Base-by-base conservation (phyloP, 2,329 filamentous ascomycete genomes). In the Paraconiothyrium sp. region DNA sequence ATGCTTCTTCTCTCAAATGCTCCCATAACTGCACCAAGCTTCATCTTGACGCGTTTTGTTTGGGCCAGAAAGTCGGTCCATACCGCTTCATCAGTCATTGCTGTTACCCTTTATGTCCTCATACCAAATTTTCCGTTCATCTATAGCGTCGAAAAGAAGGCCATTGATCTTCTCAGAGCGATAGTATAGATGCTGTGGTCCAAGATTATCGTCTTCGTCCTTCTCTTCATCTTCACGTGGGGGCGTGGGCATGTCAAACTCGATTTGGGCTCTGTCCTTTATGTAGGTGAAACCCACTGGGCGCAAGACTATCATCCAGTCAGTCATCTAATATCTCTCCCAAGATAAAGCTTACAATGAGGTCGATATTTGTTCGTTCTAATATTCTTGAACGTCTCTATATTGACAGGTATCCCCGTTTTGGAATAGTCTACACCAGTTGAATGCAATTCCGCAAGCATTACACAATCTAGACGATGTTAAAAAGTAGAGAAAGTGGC, bases 361-460 rank as follows among this genome's bases (percentile, higher is more conserved):
- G 52, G 52, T 46, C 39, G 24, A 16, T 44, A 55, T 44, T 13
- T 46, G 39, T 44, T 44, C 22, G 39, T 20, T 22, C 10, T 44
- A 8, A 55, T 55, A 4, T 9, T 46, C 9, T 22, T 55, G 16
- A 55, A 44, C n/a, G 7, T 34, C 3, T 32, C 27, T 9, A 46
- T 44, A n/a, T 35, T 24, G 4, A 55, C 27, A 0, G 39, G 39
- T 20, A 44, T 35, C 35, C 52, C 52, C n/a, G 52, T 46, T 34
- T 55, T 55, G 16, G 52, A 55, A 10, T 55, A 55, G 30, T 55
- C 52, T n/a, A 55, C 39, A 14, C 39, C 39, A 3, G 52, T 55
- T 8, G 52, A 55, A 11, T 55, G 52, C 9, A 55, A 22, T 24
- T 46, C 24, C 8, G 52, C 39, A 8, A 55, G 52, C 3, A 9